phyloP scores from a whole-genome alignment of 805 yeast species.

The Candida lessepsii region DNA sequence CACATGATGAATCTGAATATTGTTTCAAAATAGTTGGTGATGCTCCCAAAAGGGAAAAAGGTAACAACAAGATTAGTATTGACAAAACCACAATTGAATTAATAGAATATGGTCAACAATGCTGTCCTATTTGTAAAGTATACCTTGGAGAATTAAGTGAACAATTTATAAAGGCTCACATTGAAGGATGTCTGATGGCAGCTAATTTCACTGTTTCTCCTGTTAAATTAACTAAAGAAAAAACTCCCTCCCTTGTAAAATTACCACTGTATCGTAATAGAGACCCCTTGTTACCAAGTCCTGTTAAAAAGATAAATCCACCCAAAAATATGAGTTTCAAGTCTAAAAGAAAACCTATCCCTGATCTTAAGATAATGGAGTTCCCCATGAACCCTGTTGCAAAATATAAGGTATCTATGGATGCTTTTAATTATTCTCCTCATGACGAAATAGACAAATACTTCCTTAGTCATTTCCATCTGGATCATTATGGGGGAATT shows the following conservation, averaged over 20 bases:
- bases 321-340: constrained; percentile 16
- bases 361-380: constrained; percentile 51
- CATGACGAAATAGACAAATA: constrained; percentile 49
- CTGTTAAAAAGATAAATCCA: constrained; percentile 13
- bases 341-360: constrained; percentile 39
- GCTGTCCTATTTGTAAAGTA: constrained; percentile 17
- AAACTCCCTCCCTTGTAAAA: constrained; percentile 7
- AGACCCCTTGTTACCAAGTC: constrained; percentile 6
- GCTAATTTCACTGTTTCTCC: constrained; percentile 8
- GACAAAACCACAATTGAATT: constrained; percentile 12
- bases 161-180: constrained; percentile 10
- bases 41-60: constrained; percentile 10
- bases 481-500: constrained; percentile 92
- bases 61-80: constrained; percentile 9
- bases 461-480: constrained; percentile 80
- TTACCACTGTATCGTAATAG: constrained; percentile 11
- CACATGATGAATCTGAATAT: constrained; percentile 14
- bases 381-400: constrained; percentile 29
- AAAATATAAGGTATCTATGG: constrained; percentile 51
- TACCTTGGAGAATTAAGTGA: constrained; percentile 11
- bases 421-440: constrained; percentile 58
- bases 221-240: constrained; percentile 6
- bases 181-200: constrained; percentile 11
- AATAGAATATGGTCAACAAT: not conserved
- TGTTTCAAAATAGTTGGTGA: constrained; percentile 13